Conservation (phyloP, 306 rosid genomes). For the Inga leiocalycina region DNA sequence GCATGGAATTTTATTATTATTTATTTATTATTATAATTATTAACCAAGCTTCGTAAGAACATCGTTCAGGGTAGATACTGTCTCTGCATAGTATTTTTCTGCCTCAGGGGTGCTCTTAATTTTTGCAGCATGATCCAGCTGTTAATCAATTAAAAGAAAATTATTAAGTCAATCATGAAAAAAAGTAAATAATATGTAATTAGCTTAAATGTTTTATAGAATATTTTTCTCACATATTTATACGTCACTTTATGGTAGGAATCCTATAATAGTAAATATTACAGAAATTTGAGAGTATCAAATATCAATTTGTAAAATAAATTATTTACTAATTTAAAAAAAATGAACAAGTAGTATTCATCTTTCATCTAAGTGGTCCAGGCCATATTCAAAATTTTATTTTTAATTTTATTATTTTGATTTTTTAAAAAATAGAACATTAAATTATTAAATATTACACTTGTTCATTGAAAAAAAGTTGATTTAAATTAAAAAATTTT, state of each 20-base stretch:
- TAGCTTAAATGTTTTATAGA: neutral
- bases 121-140: conserved; percentile 97
- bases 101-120: conserved; percentile 84
- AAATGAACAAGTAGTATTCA: too few species aligned
- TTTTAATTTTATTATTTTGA: too few species aligned
- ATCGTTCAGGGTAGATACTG: conserved; percentile 78
- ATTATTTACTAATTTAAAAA: neutral
- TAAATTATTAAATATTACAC: neutral
- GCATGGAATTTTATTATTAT: conserved; percentile 32
- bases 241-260: neutral
- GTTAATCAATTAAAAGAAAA: conserved; percentile 6
- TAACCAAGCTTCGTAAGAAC: conserved; percentile 88
- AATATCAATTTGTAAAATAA: neutral
- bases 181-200: neutral
- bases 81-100: conserved; percentile 84
- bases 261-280: neutral
- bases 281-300: neutral
- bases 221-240: neutral
- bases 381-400: neutral
- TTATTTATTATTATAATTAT: neutral
- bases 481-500: neutral
- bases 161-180: neutral
- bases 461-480: neutral
- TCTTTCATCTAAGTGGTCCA: too few species aligned
- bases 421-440: neutral